Base-by-base conservation (phyloP, 78 protist genomes). In the Chrysochromulina parva region DNA sequence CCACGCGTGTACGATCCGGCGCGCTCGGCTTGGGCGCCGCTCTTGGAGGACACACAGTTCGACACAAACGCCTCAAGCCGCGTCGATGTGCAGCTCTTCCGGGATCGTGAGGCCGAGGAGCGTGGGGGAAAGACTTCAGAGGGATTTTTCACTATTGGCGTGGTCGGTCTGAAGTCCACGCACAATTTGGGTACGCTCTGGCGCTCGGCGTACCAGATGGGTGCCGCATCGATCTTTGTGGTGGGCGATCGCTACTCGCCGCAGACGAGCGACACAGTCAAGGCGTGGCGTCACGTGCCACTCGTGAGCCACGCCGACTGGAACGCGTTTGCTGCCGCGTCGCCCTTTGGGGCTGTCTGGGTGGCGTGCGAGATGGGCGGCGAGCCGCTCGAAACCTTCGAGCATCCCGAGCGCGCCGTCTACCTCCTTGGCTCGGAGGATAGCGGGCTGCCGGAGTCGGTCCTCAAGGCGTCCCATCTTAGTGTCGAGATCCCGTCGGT, bases 391-490 rank as follows among this genome's bases (percentile, higher is more conserved):
- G 6, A 13, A 9, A 13, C 2, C 20, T 67, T 67, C 76, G 76
- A 10, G 20, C 76, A 67, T 48, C 76, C 76, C 48, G 20, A 1
- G 9, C 28, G 48, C 76, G 76, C 76, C 50, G 13, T 67, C 16
- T 67, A 67, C 48, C 48, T 67, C 48, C 76, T 67, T 13, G 76
- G 76, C 76, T 1, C 76, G 76, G 76, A 67, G 76, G 76, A 67
- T 48, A 13, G 11, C 47, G 76, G 76, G 9, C 76, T 67, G 50
- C 76, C 76, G 10, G 48, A 28, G 6, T 20, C 76, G 1, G 48
- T 67, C 20, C 14, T 20, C 24, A 3, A 48, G 9, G 76, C 76
- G 76, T 20, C 24, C 13, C 50, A 20, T 9, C 11, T 3, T 10
- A 3, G 24, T 48, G 10, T 67, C 76, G 2, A 28, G 20, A 3